Evolutionary conservation across 768 basidiomycete genomes (phyloP).

Genomic region (Termitomyces sp.): DNA sequence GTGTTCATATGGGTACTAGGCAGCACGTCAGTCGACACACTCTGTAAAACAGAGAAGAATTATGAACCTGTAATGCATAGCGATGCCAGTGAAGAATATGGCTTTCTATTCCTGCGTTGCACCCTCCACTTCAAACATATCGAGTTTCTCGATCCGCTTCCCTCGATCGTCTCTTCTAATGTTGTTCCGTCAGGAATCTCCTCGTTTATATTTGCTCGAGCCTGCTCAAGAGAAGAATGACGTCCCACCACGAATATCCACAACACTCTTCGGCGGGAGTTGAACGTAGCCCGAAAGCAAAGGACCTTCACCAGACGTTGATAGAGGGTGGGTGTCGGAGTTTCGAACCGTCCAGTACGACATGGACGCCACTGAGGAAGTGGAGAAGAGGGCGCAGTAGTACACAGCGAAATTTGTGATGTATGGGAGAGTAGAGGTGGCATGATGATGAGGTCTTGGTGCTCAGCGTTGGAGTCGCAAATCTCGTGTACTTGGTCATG

Average conservation of each 20-base stretch:
- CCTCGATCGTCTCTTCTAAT: constrained; percentile 48
- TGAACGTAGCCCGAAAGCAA: constrained; percentile 49
- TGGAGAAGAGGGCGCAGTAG: constrained; percentile 59
- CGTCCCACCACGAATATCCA: constrained; percentile 68
- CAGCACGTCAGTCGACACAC: not conserved
- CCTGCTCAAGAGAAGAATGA: constrained; percentile 75
- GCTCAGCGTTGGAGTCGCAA: constrained; percentile 61
- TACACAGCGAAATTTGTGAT: constrained; percentile 47
- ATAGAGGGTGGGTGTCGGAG: constrained; percentile 28
- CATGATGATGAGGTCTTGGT: constrained; percentile 56
- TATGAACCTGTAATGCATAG: constrained; percentile 51
- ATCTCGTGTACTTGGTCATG: constrained; percentile 44
- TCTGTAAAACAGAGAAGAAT: not conserved
- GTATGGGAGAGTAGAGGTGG: constrained; percentile 39
- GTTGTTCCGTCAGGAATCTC: constrained; percentile 42
- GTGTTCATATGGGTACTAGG: constrained; percentile 72
- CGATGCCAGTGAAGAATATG: constrained; percentile 60
- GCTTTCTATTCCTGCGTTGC: constrained; percentile 44
- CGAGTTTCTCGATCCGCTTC: constrained; percentile 57
- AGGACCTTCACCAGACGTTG: constrained; percentile 33
- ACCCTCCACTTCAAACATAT: constrained; percentile 45
- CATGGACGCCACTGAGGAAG: constrained; percentile 16
- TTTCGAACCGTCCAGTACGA: constrained; percentile 50
- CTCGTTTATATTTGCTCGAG: constrained; percentile 42
- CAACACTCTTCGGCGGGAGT: constrained; percentile 37